These are phyloP conservation scores for Rhodotorula graminis DNA, from an alignment of 768 basidiomycete genomes.

Conservation along the genomic window DNA sequence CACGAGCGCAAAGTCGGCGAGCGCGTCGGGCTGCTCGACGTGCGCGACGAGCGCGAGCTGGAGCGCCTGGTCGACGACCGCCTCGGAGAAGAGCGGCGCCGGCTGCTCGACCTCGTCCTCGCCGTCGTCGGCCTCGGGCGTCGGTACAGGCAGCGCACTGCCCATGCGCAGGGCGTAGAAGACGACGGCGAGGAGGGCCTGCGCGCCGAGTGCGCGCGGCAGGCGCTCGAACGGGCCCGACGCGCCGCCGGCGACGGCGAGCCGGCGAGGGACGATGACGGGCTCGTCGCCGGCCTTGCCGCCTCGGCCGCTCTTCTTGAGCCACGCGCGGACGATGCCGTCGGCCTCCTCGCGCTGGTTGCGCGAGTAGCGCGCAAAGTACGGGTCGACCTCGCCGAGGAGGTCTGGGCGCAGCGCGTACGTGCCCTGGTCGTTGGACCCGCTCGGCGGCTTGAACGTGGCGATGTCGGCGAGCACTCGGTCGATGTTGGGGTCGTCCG, in stretches of 20 bases:
- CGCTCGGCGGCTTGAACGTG: slow-evolving; percentile 67
- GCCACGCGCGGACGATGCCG: slow-evolving; percentile 61
- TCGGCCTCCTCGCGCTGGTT: slow-evolving; percentile 92
- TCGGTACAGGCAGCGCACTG: neutral
- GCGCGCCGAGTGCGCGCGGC: slow-evolving; percentile 61
- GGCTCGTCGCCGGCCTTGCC: slow-evolving; percentile 53
- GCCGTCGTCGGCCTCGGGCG: neutral
- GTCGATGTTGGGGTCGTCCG: slow-evolving; percentile 78
- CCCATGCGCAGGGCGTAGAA: slow-evolving; percentile 72
- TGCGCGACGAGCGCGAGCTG: slow-evolving; percentile 81
- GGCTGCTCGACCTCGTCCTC: neutral
- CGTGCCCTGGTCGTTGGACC: slow-evolving; percentile 69
- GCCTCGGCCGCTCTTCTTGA: slow-evolving; percentile 52
- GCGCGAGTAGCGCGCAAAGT: slow-evolving; percentile 90
- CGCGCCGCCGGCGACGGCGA: slow-evolving; percentile 53
- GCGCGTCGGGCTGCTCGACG: slow-evolving; percentile 62
- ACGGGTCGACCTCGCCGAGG: slow-evolving; percentile 85
- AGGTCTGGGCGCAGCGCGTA: slow-evolving; percentile 80
- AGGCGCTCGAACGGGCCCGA: slow-evolving; percentile 67
- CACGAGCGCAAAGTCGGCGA: slow-evolving; percentile 57
- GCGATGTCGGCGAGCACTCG: slow-evolving; percentile 71
- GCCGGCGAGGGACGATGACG: slow-evolving; percentile 68
- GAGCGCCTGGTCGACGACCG: slow-evolving; percentile 79
- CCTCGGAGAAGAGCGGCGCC: slow-evolving; percentile 53
- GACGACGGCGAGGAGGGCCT: slow-evolving; percentile 70